Evolutionary conservation across 495 filamentous ascomycete species (phyloP).

Genomic region (Tuber magnatum): DNA sequence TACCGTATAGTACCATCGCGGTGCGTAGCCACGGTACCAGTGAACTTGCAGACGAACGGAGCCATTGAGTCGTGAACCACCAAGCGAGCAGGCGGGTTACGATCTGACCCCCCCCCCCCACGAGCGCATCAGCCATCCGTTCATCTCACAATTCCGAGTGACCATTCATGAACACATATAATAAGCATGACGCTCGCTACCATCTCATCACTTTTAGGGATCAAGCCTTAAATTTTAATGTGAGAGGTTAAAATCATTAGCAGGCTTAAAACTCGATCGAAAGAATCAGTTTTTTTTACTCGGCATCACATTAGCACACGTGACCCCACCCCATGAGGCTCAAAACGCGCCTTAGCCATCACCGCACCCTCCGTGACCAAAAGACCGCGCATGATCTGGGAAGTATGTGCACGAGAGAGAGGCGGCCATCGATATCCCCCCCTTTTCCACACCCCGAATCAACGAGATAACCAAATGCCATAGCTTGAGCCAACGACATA

Average conservation of each 20-base stretch:
- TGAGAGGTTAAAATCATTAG: background rate
- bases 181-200: background rate
- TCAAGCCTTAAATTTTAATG: background rate
- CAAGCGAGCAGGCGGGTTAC: background rate
- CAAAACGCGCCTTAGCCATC: background rate
- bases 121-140: background rate
- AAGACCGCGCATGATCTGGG: background rate
- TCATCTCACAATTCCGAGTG: slow-evolving; percentile 1
- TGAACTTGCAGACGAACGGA: background rate
- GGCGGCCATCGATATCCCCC: background rate
- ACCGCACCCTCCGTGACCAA: background rate
- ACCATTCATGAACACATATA: background rate
- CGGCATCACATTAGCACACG: background rate
- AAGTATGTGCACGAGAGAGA: background rate
- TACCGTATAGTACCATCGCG: background rate
- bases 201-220: background rate
- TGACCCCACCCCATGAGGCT: background rate
- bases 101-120: background rate
- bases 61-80: background rate
- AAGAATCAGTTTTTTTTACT: background rate
- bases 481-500: background rate
- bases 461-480: background rate
- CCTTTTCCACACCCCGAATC: background rate
- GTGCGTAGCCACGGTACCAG: slow-evolving; percentile 3
- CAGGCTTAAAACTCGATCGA: background rate